Conservation (phyloP, 2,329 filamentous ascomycete genomes). For the Aspergillus glaucus region DNA sequence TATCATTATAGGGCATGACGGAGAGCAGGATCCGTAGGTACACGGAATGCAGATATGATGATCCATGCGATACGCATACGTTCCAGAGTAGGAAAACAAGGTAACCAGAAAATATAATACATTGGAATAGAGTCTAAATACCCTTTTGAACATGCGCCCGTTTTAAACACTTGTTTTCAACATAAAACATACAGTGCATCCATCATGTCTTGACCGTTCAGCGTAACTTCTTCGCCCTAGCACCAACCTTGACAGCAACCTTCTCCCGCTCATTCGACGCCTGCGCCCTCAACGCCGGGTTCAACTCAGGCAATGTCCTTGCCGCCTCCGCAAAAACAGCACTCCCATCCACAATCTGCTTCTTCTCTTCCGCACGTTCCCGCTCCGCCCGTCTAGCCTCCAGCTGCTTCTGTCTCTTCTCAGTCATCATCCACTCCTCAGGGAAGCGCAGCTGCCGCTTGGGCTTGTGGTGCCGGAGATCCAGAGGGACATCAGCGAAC, state of each 20-base stretch:
- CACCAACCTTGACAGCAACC: conserved; percentile 12
- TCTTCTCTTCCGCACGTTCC: conserved; percentile 52
- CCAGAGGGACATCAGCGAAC: conserved; percentile 83
- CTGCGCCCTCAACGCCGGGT: background rate
- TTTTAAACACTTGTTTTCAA: conserved; percentile 24
- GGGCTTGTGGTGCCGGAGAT: conserved; percentile 74
- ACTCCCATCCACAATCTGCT: conserved; percentile 54
- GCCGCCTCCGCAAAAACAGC: conserved; percentile 32
- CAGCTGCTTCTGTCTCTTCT: conserved; percentile 60
- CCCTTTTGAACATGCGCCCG: conserved; percentile 27
- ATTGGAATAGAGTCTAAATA: conserved; percentile 16
- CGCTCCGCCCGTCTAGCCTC: conserved; percentile 52
- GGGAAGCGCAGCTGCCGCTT: conserved; percentile 68
- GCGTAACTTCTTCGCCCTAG: conserved; percentile 13
- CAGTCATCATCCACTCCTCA: conserved; percentile 72
- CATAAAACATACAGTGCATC: conserved; percentile 11
- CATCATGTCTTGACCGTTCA: conserved; percentile 5
- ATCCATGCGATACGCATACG: background rate
- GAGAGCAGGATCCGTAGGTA: background rate
- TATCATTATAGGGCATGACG: background rate
- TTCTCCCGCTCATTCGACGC: conserved; percentile 8
- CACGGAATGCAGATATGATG: background rate
- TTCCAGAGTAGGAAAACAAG: background rate
- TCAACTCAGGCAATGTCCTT: conserved; percentile 19
- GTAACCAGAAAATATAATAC: conserved; percentile 16